Percentiles rank a stretch among this genome's conserved stretches.
phyloP scores from a whole-genome alignment of 2,329 filamentous ascomycete genomes.

The Hypocreales sp. region DNA sequence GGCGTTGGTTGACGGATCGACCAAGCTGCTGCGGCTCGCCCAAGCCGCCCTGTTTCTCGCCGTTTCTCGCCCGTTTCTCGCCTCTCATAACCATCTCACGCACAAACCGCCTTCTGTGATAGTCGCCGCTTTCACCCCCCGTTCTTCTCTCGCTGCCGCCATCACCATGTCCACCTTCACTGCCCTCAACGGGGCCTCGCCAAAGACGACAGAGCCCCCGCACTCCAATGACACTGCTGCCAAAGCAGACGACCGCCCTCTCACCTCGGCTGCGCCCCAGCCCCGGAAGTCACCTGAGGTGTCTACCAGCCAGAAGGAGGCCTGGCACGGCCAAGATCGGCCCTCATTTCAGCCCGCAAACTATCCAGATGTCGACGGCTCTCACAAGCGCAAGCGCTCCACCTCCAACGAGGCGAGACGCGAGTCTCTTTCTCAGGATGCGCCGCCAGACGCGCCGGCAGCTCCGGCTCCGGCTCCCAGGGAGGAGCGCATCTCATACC shows the following conservation, averaged over 20 bases:
- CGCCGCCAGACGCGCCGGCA: slow-evolving; percentile 19
- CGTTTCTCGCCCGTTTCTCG: no score
- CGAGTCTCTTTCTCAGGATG: slow-evolving; percentile 17
- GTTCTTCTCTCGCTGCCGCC: no score
- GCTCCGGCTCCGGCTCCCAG: slow-evolving; percentile 13
- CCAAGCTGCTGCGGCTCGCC: no score
- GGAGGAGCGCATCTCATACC: slow-evolving; percentile 26
- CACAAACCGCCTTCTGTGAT: no score
- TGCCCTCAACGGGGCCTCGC: slow-evolving; percentile 34
- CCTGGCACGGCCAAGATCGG: slow-evolving; percentile 27
- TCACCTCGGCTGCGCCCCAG: slow-evolving; percentile 14
- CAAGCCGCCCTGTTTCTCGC: no score
- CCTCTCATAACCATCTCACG: no score
- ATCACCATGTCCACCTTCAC: slow-evolving; percentile 40
- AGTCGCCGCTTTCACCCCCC: no score
- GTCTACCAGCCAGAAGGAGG: slow-evolving; percentile 18
- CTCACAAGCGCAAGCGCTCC: slow-evolving; percentile 57
- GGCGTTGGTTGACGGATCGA: no score
- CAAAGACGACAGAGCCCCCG: slow-evolving; percentile 23
- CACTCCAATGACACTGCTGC: slow-evolving; percentile 13
- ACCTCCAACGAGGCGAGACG: slow-evolving; percentile 36
- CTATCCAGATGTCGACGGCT: slow-evolving; percentile 29
- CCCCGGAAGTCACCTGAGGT: slow-evolving; percentile 10
- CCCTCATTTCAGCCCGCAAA: slow-evolving; percentile 21
- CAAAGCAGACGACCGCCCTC: slow-evolving; percentile 12